A percentile compares a stretch with the other conserved stretches of the same genome.
phyloP scores from a whole-genome alignment of 495 filamentous ascomycete genomes.

The Xylaria telfairii region DNA sequence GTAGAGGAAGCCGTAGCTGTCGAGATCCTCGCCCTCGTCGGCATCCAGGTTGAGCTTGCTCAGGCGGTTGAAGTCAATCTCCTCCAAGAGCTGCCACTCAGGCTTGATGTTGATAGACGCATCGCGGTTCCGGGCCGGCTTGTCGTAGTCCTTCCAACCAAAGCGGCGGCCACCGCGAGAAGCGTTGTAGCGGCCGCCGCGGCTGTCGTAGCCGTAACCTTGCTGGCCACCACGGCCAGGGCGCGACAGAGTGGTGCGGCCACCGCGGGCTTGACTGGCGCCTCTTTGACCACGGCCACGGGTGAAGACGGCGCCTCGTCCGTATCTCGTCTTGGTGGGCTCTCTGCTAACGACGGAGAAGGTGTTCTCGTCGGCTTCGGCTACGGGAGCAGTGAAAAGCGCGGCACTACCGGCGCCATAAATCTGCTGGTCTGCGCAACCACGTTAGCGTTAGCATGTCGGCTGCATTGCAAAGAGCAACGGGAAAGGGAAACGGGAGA shows the following conservation, averaged over 20 bases:
- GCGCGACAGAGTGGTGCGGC: conserved; percentile 60
- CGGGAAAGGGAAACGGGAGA: neutral
- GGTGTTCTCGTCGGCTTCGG: conserved; percentile 87
- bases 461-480: neutral
- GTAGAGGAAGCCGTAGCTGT: conserved; percentile 94
- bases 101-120: conserved; percentile 91
- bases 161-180: conserved; percentile 83
- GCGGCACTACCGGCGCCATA: conserved; percentile 90
- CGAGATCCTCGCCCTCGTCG: conserved; percentile 92
- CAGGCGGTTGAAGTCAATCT: conserved; percentile 96
- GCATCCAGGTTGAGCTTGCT: conserved; percentile 94
- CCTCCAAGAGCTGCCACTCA: conserved; percentile 94
- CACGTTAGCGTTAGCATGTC: conserved; percentile 25
- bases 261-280: conserved; percentile 69
- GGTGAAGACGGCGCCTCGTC: conserved; percentile 84
- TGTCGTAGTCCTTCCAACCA: conserved; percentile 99
- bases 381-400: conserved; percentile 85
- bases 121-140: conserved; percentile 94
- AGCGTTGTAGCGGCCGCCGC: conserved; percentile 62
- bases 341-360: conserved; percentile 98
- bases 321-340: conserved; percentile 83
- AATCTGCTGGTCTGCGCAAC: conserved; percentile 82
- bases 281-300: conserved; percentile 84
- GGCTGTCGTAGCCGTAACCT: conserved; percentile 63
- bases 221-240: conserved; percentile 52